Evolutionary conservation across 805 yeast genomes (phyloP).

Genomic region (Yarrowia hollandica): DNA sequence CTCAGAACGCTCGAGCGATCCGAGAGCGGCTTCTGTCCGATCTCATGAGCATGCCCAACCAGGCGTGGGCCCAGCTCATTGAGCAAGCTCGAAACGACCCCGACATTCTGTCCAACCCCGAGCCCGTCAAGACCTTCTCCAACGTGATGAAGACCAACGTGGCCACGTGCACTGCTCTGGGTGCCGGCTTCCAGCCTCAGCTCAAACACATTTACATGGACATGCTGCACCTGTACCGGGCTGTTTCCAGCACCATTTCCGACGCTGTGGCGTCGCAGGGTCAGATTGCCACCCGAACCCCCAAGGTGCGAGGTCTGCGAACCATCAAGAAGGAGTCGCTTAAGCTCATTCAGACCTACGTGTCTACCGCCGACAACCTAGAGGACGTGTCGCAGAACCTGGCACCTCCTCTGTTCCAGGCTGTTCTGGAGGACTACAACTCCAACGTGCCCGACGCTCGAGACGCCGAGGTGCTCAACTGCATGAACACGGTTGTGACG

Average conservation of each 20-base stretch:
- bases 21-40: slow-evolving; percentile 73
- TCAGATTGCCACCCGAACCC: slow-evolving; percentile 87
- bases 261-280: slow-evolving; percentile 79
- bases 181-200: slow-evolving; percentile 87
- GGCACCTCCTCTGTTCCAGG: slow-evolving; percentile 76
- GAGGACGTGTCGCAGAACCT: slow-evolving; percentile 82
- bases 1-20: slow-evolving; percentile 68
- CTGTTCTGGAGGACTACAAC: slow-evolving; percentile 87
- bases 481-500: slow-evolving; percentile 86
- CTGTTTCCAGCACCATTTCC: slow-evolving; percentile 84
- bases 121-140: slow-evolving; percentile 88
- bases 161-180: slow-evolving; percentile 90
- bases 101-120: slow-evolving; percentile 67
- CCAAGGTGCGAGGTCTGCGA: slow-evolving; percentile 91
- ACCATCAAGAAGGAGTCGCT: slow-evolving; percentile 93
- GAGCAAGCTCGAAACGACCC: slow-evolving; percentile 84
- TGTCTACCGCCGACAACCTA: slow-evolving; percentile 79
- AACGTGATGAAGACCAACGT: slow-evolving; percentile 94
- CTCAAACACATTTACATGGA: slow-evolving; percentile 82
- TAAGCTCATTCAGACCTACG: slow-evolving; percentile 82
- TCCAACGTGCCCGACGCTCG: slow-evolving; percentile 92
- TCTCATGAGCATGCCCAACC: slow-evolving; percentile 87
- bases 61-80: slow-evolving; percentile 91
- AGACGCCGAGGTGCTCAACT: slow-evolving; percentile 94
- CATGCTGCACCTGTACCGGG: slow-evolving; percentile 84